Percentiles rank a stretch among this genome's conserved stretches.
These are phyloP conservation scores for Neltuma alba DNA, from an alignment of 306 rosid genomes.

Conservation along the genomic window DNA sequence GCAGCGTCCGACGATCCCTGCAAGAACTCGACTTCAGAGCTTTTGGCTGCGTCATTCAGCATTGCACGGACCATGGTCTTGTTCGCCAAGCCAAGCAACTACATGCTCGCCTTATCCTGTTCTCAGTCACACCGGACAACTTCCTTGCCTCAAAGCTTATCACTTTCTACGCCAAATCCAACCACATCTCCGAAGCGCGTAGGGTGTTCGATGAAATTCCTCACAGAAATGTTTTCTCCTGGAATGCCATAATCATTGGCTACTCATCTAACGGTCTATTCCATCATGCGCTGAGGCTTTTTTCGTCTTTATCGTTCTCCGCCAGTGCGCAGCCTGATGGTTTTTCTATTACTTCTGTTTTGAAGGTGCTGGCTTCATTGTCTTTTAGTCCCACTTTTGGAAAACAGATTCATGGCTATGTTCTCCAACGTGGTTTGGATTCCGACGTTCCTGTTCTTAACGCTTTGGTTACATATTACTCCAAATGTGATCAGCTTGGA, in stretches of 20 bases:
- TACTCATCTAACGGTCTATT: slow-evolving; percentile 56
- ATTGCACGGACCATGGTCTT: slow-evolving; percentile 59
- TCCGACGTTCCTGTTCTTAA: slow-evolving; percentile 65
- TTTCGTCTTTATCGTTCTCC: slow-evolving; percentile 46
- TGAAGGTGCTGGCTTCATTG: slow-evolving; percentile 63
- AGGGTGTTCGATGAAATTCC: slow-evolving; percentile 69
- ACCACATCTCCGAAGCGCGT: slow-evolving; percentile 53
- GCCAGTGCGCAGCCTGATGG: slow-evolving; percentile 48
- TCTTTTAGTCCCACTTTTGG: slow-evolving; percentile 35
- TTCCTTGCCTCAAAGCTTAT: slow-evolving; percentile 87
- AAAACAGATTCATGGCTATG: slow-evolving; percentile 60
- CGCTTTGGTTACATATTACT: slow-evolving; percentile 64
- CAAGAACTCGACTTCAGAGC: slow-evolving; percentile 57
- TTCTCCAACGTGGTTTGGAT: slow-evolving; percentile 53
- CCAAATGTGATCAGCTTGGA: slow-evolving; percentile 61
- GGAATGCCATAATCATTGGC: slow-evolving; percentile 79
- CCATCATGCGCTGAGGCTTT: slow-evolving; percentile 53
- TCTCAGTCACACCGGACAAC: slow-evolving; percentile 70
- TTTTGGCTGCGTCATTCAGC: slow-evolving; percentile 68
- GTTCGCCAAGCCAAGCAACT: slow-evolving; percentile 73
- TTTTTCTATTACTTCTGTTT: slow-evolving; percentile 57
- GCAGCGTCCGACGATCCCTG: slow-evolving; percentile 40
- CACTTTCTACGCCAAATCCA: slow-evolving; percentile 54
- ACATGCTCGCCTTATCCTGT: slow-evolving; percentile 71
- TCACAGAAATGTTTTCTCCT: slow-evolving; percentile 60